Evolutionary conservation across 352 stramenopile genomes (phyloP).

Genomic region (Saprolegnia diclina): DNA sequence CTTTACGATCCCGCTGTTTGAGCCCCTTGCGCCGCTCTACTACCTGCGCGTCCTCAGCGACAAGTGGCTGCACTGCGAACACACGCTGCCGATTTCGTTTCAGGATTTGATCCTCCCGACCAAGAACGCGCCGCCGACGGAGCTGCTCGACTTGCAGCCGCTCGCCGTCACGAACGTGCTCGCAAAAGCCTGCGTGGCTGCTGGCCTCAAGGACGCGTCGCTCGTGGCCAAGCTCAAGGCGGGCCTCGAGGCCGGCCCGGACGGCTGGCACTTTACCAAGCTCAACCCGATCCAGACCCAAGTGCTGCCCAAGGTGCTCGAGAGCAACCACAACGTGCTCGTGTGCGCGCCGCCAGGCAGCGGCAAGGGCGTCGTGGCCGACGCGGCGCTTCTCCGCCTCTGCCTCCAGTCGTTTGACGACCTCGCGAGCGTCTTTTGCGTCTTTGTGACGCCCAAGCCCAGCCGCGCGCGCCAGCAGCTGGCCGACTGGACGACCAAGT

Average conservation of each 20-base stretch:
- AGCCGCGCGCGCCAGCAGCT: slow-evolving; percentile 57
- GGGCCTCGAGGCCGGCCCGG: slow-evolving; percentile 31
- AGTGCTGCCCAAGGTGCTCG: slow-evolving; percentile 92
- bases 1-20: slow-evolving; percentile 97
- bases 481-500: slow-evolving; percentile 82
- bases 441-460: slow-evolving; percentile 93
- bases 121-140: slow-evolving; percentile 96
- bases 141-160: slow-evolving; percentile 97
- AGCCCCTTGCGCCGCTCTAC: slow-evolving; percentile 97
- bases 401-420: slow-evolving; percentile 54
- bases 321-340: slow-evolving; percentile 93
- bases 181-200: slow-evolving; percentile 43
- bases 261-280: slow-evolving; percentile 75
- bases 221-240: slow-evolving; percentile 25
- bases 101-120: slow-evolving; percentile 98
- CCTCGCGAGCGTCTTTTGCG: slow-evolving; percentile 72
- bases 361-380: slow-evolving; percentile 91
- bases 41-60: slow-evolving; percentile 97
- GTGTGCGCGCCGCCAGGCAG: slow-evolving; percentile 93
- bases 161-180: slow-evolving; percentile 87
- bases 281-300: slow-evolving; percentile 99
- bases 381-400: slow-evolving; percentile 95
- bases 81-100: slow-evolving; percentile 96
- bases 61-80: slow-evolving; percentile 97
- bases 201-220: slow-evolving; percentile 46